Base-by-base conservation (phyloP, 352 stramenopile species). In the Pythium plurisporium region DNA sequence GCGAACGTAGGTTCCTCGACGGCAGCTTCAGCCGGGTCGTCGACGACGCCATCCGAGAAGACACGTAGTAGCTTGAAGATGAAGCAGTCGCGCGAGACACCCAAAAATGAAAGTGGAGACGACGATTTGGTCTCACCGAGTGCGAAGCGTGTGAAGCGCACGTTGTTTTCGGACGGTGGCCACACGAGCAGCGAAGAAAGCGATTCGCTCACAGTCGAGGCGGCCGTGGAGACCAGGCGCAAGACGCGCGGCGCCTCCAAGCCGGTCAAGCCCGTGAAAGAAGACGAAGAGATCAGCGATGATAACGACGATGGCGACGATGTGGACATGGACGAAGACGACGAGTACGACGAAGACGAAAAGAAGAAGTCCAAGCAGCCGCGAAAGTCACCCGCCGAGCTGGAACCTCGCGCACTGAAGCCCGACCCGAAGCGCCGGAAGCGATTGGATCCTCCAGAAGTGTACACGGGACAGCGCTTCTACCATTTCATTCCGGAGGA, bases 401-500 rank as follows among this genome's bases (percentile, higher is more conserved):
- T 94, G 11, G 74, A 80, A 29, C 74, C 82, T 8, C 60, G 67
- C 4, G 62, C 60, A 0, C 56, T 94, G 2, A 77, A 84, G 27
- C 80, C 82, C 0, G 72, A 83, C 19, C 45, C 70, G 6, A 74
- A 70, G 11, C 80, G 84, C 26, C 76, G 72, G 9, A 47, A 52
- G 25, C 72, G 79, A 23, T 63, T 94, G 40, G 58, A 65, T 2
- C 54, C 73, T 2, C 84, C 84, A 9, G 67, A 79, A 44, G 82
- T 94, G 22, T 58, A 55, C 22, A 70, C 67, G 5, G 80, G 80
- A 7, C 84, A 92, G 34, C 76, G 79, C 30, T 94, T 91, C 26
- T 94, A 81, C 29, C 82, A 80, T 11, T 89, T 85, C 41, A 82
- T 90, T 34, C 78, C 78, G 0, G 70, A 84, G 12, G 48, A 64